Percentiles rank a stretch among this genome's conserved stretches.
These are phyloP conservation scores for Calonectria pseudoturangicola DNA, from an alignment of 2,329 filamentous ascomycete genomes.

Conservation along the genomic window DNA sequence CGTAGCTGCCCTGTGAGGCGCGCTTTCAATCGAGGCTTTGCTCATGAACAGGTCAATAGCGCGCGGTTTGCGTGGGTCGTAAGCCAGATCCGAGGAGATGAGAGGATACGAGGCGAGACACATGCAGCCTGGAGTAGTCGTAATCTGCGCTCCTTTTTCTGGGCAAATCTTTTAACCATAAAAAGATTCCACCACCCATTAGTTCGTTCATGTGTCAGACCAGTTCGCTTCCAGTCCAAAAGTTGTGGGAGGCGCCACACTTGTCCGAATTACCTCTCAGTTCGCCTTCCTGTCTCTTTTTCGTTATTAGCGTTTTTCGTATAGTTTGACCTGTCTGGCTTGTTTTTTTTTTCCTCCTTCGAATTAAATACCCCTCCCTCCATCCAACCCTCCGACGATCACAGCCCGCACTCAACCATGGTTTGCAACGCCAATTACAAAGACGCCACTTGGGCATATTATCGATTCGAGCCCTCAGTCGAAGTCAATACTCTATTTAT, in stretches of 20 bases:
- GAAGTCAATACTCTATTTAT: constrained; percentile 49
- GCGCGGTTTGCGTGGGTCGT: constrained; percentile 11
- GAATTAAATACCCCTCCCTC: not conserved
- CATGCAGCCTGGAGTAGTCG: not conserved
- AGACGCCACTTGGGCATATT: constrained; percentile 50
- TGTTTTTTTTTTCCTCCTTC: not conserved
- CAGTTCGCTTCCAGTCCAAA: not conserved
- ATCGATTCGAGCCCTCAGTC: constrained; percentile 52
- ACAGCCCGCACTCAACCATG: constrained; percentile 31
- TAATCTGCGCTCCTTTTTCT: not conserved
- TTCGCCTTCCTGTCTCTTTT: not conserved
- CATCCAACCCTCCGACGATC: not conserved
- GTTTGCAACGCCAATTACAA: constrained; percentile 50
- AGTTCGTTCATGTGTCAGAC: too few relatives aligned
- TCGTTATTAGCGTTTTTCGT: not conserved
- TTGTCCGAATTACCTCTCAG: not conserved
- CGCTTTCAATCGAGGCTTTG: constrained; percentile 11
- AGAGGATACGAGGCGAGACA: not conserved
- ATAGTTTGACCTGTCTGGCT: too few relatives aligned
- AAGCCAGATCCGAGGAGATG: not conserved
- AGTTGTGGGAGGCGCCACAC: not conserved
- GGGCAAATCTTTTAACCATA: constrained; percentile 9
- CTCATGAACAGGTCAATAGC: not conserved
- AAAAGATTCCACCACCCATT: not conserved
- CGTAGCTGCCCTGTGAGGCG: not conserved